Evolutionary conservation across 202 grass and related monocot species (phyloP).

Genomic region (Setaria italica): DNA sequence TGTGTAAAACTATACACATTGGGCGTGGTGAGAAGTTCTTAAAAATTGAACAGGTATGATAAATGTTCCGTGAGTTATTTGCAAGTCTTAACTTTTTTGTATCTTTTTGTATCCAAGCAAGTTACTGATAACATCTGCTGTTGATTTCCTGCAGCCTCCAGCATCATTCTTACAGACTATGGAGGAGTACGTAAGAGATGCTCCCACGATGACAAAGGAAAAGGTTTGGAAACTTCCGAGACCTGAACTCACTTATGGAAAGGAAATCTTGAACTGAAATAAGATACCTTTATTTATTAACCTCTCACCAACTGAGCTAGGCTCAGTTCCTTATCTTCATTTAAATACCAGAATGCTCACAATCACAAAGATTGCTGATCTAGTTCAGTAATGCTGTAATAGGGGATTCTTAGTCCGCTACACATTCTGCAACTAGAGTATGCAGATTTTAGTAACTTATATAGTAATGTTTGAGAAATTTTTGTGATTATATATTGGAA

Average conservation of each 20-base stretch:
- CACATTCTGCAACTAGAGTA: conserved; percentile 1
- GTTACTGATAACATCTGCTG: conserved; percentile 40
- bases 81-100: conserved; percentile 9
- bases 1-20: conserved; percentile 88
- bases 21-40: conserved; percentile 85
- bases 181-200: conserved; percentile 96
- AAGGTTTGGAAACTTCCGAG: conserved; percentile 56
- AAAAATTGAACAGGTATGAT: conserved; percentile 85
- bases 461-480: neutral
- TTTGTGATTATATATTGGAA: neutral
- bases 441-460: neutral
- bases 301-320: neutral
- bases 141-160: conserved; percentile 74
- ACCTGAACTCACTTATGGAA: conserved; percentile 9
- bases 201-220: conserved; percentile 70
- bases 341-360: neutral
- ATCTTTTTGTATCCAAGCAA: conserved; percentile 9
- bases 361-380: neutral
- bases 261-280: conserved; percentile 30
- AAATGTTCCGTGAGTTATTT: conserved; percentile 3
- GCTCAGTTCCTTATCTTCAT: neutral
- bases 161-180: conserved; percentile 89
- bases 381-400: conserved; percentile 16
- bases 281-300: conserved; percentile 1
- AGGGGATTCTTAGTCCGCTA: neutral